phyloP scores from a whole-genome alignment of 202 grass and related monocot genomes.

The Digitaria exilis region DNA sequence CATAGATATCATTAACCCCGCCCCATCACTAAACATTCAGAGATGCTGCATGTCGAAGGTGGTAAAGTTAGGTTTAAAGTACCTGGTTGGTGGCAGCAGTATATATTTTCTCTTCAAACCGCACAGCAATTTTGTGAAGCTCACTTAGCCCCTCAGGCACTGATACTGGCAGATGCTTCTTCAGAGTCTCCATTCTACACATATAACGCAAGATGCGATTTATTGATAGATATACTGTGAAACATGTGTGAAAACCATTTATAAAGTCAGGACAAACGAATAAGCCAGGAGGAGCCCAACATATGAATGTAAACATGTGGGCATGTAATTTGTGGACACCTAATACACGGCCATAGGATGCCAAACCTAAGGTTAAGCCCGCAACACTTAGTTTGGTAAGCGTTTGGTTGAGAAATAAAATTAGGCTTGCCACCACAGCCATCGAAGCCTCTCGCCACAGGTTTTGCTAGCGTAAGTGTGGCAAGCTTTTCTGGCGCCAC shows the following conservation, averaged over 20 bases:
- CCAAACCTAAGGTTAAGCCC: no score
- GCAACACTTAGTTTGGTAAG: no score
- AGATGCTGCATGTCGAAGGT: background rate
- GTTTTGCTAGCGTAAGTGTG: no score
- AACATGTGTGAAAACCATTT: background rate
- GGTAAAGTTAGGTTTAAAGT: background rate
- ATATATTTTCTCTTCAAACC: conserved; percentile 86
- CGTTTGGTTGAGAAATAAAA: no score
- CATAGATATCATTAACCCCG: background rate
- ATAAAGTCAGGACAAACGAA: background rate
- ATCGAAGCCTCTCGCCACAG: no score
- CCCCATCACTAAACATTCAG: background rate
- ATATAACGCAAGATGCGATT: conserved; percentile 32
- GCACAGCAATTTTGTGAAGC: conserved; percentile 69
- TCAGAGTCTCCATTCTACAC: conserved; percentile 79
- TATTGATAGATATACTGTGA: background rate
- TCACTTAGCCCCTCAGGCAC: conserved; percentile 70
- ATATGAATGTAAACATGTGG: background rate
- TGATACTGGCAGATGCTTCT: conserved; percentile 69
- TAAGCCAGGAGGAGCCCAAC: background rate
- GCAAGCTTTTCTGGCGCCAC: no score
- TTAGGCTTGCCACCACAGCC: no score
- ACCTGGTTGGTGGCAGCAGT: conserved; percentile 70
- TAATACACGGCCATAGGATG: no score
- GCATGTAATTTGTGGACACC: background rate